These are phyloP conservation scores for Solanum hybrid DNA, from an alignment of 305 asterid species.

Conservation along the genomic window DNA sequence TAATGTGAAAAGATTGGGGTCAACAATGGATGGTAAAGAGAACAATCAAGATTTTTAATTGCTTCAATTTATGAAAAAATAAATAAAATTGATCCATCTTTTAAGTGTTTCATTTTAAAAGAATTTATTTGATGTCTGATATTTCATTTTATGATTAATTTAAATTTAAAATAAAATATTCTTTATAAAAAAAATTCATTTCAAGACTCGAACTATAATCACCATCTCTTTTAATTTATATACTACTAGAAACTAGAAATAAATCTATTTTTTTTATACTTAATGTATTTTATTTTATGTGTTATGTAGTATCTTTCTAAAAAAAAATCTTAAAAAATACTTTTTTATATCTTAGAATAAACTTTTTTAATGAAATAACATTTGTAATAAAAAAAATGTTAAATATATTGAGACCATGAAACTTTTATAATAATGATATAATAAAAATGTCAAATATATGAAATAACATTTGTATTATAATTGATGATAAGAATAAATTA, in stretches of 20 bases:
- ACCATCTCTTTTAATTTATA: too few relatives aligned
- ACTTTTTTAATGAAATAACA: too few relatives aligned
- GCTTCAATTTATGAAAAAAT: not conserved
- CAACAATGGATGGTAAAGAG: conserved; percentile 1
- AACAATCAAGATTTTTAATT: not conserved
- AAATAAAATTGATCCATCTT: not conserved
- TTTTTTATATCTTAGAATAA: too few relatives aligned
- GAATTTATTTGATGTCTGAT: not conserved
- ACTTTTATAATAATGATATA: too few relatives aligned
- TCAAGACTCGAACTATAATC: too few relatives aligned
- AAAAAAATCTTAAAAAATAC: too few relatives aligned
- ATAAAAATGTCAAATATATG: too few relatives aligned
- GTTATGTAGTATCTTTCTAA: too few relatives aligned
- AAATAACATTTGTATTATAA: too few relatives aligned
- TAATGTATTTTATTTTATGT: not conserved
- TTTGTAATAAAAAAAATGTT: too few relatives aligned
- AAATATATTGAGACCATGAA: not conserved
- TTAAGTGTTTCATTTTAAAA: not conserved
- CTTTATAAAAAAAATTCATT: too few relatives aligned
- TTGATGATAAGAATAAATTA: too few relatives aligned
- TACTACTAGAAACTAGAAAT: not conserved
- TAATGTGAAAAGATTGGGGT: conserved; percentile 9
- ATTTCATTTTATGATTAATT: not conserved
- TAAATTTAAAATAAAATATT: not conserved
- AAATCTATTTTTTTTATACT: not conserved